These are phyloP conservation scores for Bromus sterilis DNA, from an alignment of 176 grass and related monocot genomes.

Conservation along the genomic window DNA sequence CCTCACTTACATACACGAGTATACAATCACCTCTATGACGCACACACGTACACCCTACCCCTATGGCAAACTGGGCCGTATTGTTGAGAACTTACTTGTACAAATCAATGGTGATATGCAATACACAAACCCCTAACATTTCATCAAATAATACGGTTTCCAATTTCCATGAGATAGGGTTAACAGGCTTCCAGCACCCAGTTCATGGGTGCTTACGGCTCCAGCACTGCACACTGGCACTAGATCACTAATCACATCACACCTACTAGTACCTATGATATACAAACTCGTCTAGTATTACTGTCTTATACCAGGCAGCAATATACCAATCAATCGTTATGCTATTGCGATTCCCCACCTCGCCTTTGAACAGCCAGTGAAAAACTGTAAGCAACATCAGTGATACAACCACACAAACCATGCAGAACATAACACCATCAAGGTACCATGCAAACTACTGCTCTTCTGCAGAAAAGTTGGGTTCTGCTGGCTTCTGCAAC, in stretches of 20 bases:
- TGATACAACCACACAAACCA: background rate
- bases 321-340: background rate
- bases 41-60: too few species aligned
- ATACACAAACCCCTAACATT: too few species aligned
- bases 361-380: background rate
- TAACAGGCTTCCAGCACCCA: too few species aligned
- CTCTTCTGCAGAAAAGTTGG: constrained; percentile 61
- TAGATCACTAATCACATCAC: background rate
- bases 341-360: background rate
- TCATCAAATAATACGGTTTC: too few species aligned
- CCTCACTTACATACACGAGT: too few species aligned
- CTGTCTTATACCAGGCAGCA: background rate
- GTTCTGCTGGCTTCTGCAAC: constrained; percentile 76
- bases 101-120: too few species aligned
- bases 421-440: background rate
- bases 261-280: background rate
- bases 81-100: too few species aligned
- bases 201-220: too few species aligned
- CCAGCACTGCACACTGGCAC: too few species aligned
- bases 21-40: too few species aligned
- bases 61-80: too few species aligned
- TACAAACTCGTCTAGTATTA: background rate
- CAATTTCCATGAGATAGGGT: too few species aligned
- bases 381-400: background rate
- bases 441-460: constrained; percentile 8